Evolutionary conservation across 352 stramenopile genomes (phyloP).

Genomic region (Globisporangium echinulatum): DNA sequence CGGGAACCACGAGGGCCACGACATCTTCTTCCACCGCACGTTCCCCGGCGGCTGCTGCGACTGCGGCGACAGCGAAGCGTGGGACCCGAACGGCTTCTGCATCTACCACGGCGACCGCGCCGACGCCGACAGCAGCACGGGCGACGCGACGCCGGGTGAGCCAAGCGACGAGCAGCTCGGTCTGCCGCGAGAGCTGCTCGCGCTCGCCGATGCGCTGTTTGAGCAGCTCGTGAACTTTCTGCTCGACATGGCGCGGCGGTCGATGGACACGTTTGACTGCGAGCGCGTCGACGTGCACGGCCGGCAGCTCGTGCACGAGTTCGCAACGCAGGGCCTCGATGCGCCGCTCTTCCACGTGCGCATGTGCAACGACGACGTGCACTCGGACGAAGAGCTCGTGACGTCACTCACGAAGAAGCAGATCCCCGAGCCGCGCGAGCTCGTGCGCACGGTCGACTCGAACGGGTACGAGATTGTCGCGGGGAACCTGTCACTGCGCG

Average conservation of each 20-base stretch:
- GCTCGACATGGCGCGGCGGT: conserved; percentile 66
- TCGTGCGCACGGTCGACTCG: conserved; percentile 69
- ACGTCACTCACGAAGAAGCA: conserved; percentile 79
- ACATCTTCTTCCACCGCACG: conserved; percentile 85
- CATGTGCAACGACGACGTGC: conserved; percentile 98
- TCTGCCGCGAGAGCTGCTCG: conserved; percentile 36
- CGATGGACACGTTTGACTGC: conserved; percentile 65
- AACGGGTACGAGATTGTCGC: conserved; percentile 69
- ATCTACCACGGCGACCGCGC: conserved; percentile 68
- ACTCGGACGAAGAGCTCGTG: conserved; percentile 97
- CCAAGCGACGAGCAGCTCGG: conserved; percentile 18
- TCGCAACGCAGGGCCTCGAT: conserved; percentile 6
- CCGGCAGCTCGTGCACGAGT: conserved; percentile 21
- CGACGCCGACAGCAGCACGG: conserved; percentile 9
- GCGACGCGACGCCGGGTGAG: conserved; percentile 8
- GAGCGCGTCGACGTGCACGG: conserved; percentile 46
- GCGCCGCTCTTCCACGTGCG: conserved; percentile 80
- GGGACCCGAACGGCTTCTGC: conserved; percentile 94
- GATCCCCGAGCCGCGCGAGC: conserved; percentile 46
- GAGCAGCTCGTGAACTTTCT: conserved; percentile 62
- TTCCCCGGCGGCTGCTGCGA: conserved; percentile 92
- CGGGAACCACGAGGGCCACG: conserved; percentile 92
- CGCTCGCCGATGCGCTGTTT: conserved; percentile 58
- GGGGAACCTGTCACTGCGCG: conserved; percentile 36
- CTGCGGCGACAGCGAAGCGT: conserved; percentile 97